Percentiles rank a stretch among this genome's conserved stretches.
Conservation (phyloP, 1,284 basidiomycete genomes). For the Athelia psychrophila region DNA sequence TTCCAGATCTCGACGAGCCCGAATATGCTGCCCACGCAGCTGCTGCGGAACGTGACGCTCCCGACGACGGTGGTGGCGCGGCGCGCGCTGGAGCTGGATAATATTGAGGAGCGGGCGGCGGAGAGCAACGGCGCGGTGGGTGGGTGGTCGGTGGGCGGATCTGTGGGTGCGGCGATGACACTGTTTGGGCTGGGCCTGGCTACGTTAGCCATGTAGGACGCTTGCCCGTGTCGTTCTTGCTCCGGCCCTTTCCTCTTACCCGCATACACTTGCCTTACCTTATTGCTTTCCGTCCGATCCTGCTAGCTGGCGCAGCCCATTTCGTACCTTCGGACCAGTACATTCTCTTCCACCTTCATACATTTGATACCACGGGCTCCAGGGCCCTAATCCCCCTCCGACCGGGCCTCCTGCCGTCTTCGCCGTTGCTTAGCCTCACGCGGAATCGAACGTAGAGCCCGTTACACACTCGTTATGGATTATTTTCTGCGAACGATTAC, state of each 20-base stretch:
- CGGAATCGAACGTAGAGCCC: no score
- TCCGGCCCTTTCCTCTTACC: background rate
- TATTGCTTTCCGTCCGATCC: background rate
- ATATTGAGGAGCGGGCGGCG: no score
- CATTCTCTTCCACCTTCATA: background rate
- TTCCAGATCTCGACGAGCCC: constrained; percentile 57
- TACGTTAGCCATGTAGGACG: background rate
- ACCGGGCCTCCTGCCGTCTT: no score
- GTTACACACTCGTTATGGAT: no score
- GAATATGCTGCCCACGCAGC: constrained; percentile 62
- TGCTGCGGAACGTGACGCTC: constrained; percentile 43
- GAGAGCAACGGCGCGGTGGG: background rate
- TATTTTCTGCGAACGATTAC: no score
- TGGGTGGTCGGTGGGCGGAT: background rate
- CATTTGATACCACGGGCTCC: background rate
- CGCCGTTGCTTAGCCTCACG: no score
- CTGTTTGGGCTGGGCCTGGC: background rate
- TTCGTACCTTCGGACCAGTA: background rate
- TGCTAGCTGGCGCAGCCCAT: background rate
- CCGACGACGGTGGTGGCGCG: constrained; percentile 7
- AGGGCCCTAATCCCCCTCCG: background rate
- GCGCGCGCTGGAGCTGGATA: background rate
- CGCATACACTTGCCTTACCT: background rate
- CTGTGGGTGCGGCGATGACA: background rate
- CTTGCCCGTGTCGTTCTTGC: background rate